Evolutionary conservation across 2,329 filamentous ascomycete genomes (phyloP).

Genomic region (Fusarium mangiferae): DNA sequence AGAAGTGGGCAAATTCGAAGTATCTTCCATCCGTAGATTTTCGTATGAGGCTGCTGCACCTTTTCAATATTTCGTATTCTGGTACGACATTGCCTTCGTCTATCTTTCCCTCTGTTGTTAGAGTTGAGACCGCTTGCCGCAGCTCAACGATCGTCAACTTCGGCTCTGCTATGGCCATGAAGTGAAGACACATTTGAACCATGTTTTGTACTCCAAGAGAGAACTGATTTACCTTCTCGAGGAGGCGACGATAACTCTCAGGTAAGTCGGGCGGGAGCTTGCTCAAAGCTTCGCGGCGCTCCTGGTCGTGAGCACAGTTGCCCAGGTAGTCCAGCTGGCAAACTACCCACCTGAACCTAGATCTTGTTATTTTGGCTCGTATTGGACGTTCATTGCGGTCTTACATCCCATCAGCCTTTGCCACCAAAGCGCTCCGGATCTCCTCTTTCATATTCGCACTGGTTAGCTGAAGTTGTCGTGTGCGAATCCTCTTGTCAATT

Average conservation of each 20-base stretch:
- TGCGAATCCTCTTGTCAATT: slow-evolving; percentile 2
- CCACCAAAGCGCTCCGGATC: slow-evolving; percentile 1
- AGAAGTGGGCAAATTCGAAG: slow-evolving; percentile 31
- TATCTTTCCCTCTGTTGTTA: not conserved
- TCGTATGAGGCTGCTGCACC: slow-evolving; percentile 22
- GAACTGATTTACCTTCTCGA: not conserved
- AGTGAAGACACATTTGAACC: slow-evolving; percentile 12
- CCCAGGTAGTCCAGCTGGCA: slow-evolving; percentile 36
- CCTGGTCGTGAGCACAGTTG: slow-evolving; percentile 6
- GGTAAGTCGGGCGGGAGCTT: not conserved
- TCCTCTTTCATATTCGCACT: slow-evolving; percentile 8
- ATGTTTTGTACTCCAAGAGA: not conserved
- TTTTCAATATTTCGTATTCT: not conserved
- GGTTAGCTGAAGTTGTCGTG: not conserved
- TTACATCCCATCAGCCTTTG: slow-evolving; percentile 24
- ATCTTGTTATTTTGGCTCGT: rapidly evolving
- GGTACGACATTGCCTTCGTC: not conserved
- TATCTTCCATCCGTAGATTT: not conserved
- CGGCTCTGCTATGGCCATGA: not conserved
- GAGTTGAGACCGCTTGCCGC: slow-evolving; percentile 5
- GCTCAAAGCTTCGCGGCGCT: slow-evolving; percentile 8
- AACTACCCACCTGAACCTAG: slow-evolving; percentile 36
- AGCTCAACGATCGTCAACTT: not conserved
- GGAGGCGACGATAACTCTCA: slow-evolving; percentile 19
- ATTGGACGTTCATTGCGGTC: rapidly evolving